Base-by-base conservation (phyloP, 192 early-diverging fungal species). In the Coemansia sp. region DNA sequence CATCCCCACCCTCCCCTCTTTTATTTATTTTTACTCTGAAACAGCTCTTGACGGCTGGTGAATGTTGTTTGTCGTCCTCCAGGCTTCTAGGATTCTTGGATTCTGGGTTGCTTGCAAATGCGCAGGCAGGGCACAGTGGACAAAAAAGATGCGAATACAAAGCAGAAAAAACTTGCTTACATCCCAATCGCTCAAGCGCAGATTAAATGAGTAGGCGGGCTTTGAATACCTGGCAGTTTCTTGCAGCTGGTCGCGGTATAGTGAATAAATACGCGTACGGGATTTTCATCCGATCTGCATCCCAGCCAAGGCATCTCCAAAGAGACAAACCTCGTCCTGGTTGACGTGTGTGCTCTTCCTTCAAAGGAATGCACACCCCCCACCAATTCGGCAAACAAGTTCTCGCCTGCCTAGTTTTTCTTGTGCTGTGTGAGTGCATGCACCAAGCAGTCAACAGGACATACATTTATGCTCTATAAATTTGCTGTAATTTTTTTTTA, bases 281-380 rank as follows among this genome's bases (percentile, higher is more conserved):
- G 59, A 61, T 65, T 65, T 53, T 58, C 69, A 48, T 47, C 30
- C 54, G 63, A 59, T 71, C 57, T 71, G 41, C 52, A 24, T 37
- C 34, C 13, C 39, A 39, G 41, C 34, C 21, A 11, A 25, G 27
- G n/a, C 34, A 34, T 27, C 25, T 44, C 24, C 33, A 22, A 45
- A 34, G 39, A 22, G 38, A 55, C 21, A 42, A 55, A 56, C 37
- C 41, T 24, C 24, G 7, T 25, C 33, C 45, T 37, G 39, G 46
- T 13, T 22, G 24, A 49, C 23, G 25, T 6, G 47, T 25, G 34
- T 37, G 34, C 34, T 37, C 34, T 37, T 10, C 47, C 24, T 49
- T 49, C 47, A 49, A 49, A 49, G 47, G 25, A 13, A 49, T n/a
- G 8, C 45, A 47, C 9, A 23, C 45, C 30, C 34, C 34, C 34